phyloP scores from a whole-genome alignment of 2,329 filamentous ascomycete genomes.

The Onygenales sp. region DNA sequence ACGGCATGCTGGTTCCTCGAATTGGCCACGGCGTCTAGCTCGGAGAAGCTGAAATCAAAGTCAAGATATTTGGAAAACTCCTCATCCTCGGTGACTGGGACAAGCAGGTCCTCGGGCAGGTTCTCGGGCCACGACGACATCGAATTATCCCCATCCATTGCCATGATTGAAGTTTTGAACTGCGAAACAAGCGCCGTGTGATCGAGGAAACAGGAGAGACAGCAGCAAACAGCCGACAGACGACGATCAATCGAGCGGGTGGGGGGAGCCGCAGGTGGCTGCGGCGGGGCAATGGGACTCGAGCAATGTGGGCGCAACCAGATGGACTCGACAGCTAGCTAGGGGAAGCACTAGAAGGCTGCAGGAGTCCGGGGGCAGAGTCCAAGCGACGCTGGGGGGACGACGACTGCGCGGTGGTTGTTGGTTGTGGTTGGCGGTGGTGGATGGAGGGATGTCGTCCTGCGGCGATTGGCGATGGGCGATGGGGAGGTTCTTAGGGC shows the following conservation, averaged over 20 bases:
- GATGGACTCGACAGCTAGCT: neutral
- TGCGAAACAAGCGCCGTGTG: neutral
- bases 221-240: neutral
- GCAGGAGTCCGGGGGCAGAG: no score
- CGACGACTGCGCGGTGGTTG: no score
- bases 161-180: neutral
- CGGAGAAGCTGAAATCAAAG: constrained; percentile 38
- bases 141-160: constrained; percentile 31
- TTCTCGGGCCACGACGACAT: constrained; percentile 31
- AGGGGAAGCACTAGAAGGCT: no score
- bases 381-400: no score
- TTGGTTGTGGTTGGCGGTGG: no score
- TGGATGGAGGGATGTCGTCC: no score
- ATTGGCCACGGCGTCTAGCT: constrained; percentile 29
- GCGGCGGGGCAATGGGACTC: constrained; percentile 2
- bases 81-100: constrained; percentile 33
- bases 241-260: neutral
- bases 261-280: constrained; percentile 13
- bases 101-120: constrained; percentile 30
- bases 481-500: no score
- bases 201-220: neutral
- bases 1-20: constrained; percentile 26
- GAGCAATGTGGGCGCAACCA: neutral
- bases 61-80: constrained; percentile 42
- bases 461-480: no score